Conservation (phyloP, 2,329 filamentous ascomycete species). For the Neofusicoccum sp. region DNA sequence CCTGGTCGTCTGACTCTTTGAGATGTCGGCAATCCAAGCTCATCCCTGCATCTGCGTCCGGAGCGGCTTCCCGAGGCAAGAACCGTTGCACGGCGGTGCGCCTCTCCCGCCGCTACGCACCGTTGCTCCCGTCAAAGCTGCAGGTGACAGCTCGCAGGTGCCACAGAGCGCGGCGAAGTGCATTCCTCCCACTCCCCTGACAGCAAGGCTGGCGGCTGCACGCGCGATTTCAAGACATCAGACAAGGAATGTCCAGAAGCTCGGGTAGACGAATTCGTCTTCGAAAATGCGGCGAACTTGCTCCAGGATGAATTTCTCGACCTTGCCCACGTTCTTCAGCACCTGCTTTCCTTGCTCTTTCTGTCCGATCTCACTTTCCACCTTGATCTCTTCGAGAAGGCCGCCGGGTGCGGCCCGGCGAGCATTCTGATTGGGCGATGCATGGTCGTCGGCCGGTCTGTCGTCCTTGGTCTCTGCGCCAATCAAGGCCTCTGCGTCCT, state of each 20-base stretch:
- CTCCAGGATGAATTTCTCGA: constrained; percentile 95
- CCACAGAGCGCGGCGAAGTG: constrained; percentile 15
- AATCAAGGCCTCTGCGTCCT: constrained; percentile 77
- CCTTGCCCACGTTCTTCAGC: constrained; percentile 97
- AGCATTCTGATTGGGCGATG: constrained; percentile 22
- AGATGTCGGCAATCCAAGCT: constrained; percentile 16
- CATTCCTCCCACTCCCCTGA: constrained; percentile 20
- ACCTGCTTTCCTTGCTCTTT: constrained; percentile 91
- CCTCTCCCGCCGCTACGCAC: constrained; percentile 21
- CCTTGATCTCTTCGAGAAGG: constrained; percentile 86
- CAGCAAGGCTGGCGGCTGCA: constrained; percentile 19
- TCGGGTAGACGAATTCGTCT: constrained; percentile 97
- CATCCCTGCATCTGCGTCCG: constrained; percentile 22
- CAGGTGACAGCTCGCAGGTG: constrained; percentile 23
- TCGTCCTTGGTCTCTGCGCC: constrained; percentile 41
- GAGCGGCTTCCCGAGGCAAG: constrained; percentile 17
- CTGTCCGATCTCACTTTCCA: constrained; percentile 97
- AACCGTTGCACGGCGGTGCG: constrained; percentile 20
- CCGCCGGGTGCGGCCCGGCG: constrained; percentile 64
- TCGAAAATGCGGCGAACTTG: constrained; percentile 97
- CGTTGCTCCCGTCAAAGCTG: constrained; percentile 20
- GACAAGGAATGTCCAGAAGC: constrained; percentile 96
- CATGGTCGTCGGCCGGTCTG: constrained; percentile 25
- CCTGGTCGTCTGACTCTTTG: constrained; percentile 20
- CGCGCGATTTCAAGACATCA: constrained; percentile 42